A percentile compares a stretch with the other conserved stretches of the same genome.
phyloP scores from a whole-genome alignment of 371 early-diverging fungal species.

The Actinomucor elegans region DNA sequence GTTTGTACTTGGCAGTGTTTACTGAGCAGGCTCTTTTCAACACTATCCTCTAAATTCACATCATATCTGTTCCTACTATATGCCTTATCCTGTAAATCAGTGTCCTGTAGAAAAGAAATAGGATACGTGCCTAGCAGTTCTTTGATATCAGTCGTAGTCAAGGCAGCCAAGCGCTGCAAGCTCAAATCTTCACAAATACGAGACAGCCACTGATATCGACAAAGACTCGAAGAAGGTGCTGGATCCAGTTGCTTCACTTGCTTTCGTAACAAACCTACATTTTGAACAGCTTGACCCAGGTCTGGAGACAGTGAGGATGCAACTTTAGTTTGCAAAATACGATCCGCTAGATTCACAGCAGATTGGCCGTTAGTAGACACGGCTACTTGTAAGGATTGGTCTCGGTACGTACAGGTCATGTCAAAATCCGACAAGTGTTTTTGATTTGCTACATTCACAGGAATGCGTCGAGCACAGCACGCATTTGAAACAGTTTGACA shows the following conservation, averaged over 20 bases:
- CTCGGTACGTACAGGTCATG: slow-evolving; percentile 72
- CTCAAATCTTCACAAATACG: slow-evolving; percentile 72
- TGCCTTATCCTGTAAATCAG: no score
- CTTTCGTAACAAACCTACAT: slow-evolving; percentile 56
- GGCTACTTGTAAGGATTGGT: slow-evolving; percentile 72
- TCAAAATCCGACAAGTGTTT: slow-evolving; percentile 78
- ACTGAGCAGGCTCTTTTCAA: no score
- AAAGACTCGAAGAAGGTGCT: slow-evolving; percentile 41
- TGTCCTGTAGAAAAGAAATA: no score
- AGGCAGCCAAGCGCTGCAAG: slow-evolving; percentile 49
- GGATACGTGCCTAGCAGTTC: slow-evolving; percentile 23
- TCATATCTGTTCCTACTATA: no score
- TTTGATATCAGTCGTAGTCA: slow-evolving; percentile 58
- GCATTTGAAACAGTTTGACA: slow-evolving; percentile 3
- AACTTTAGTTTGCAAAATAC: slow-evolving; percentile 62
- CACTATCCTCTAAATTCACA: no score
- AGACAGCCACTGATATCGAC: slow-evolving; percentile 71
- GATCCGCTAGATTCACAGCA: slow-evolving; percentile 60
- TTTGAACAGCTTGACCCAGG: slow-evolving; percentile 61
- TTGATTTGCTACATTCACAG: slow-evolving; percentile 76
- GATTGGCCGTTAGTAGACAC: slow-evolving; percentile 79
- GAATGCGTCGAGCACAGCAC: slow-evolving; percentile 60
- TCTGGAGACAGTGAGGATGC: slow-evolving; percentile 50
- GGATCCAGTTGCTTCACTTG: slow-evolving; percentile 54
- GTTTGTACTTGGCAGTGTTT: no score